Conservation (phyloP, 495 filamentous ascomycete genomes). For the Trichoderma orchidacearum region DNA sequence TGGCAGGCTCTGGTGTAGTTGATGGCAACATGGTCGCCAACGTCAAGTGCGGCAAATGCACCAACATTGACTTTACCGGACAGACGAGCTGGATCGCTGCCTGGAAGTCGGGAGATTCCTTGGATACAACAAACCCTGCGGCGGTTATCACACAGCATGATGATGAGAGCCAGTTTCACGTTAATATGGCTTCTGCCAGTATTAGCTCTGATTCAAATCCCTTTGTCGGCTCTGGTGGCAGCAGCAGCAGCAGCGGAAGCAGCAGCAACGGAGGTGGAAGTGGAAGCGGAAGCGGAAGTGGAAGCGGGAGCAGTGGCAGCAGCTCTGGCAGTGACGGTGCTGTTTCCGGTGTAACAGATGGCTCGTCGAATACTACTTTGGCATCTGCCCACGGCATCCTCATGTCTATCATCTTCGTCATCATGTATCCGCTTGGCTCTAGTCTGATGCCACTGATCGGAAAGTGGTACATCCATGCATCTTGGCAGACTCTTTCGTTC, state of each 20-base stretch:
- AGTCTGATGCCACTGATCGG: slow-evolving; percentile 39
- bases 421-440: slow-evolving; percentile 44
- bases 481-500: slow-evolving; percentile 43
- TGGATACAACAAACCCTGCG: slow-evolving; percentile 36
- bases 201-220: slow-evolving; percentile 47
- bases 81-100: slow-evolving; percentile 54
- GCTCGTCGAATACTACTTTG: not conserved
- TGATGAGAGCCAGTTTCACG: slow-evolving; percentile 30
- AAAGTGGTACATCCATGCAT: slow-evolving; percentile 40
- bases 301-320: slow-evolving; percentile 12
- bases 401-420: slow-evolving; percentile 41
- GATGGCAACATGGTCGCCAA: slow-evolving; percentile 47
- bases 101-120: slow-evolving; percentile 39
- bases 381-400: slow-evolving; percentile 32
- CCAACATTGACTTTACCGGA: not conserved
- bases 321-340: not conserved
- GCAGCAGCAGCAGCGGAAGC: slow-evolving; percentile 2
- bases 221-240: slow-evolving; percentile 22
- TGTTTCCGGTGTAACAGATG: not conserved
- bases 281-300: slow-evolving; percentile 4
- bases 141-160: slow-evolving; percentile 48
- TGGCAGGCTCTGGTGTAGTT: slow-evolving; percentile 46
- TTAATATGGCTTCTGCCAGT: slow-evolving; percentile 42
- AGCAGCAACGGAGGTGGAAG: slow-evolving; percentile 1
- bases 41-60: slow-evolving; percentile 32